phyloP scores from a whole-genome alignment of 108 stramenopile species.

The Cyclostephanos tholiformis region DNA sequence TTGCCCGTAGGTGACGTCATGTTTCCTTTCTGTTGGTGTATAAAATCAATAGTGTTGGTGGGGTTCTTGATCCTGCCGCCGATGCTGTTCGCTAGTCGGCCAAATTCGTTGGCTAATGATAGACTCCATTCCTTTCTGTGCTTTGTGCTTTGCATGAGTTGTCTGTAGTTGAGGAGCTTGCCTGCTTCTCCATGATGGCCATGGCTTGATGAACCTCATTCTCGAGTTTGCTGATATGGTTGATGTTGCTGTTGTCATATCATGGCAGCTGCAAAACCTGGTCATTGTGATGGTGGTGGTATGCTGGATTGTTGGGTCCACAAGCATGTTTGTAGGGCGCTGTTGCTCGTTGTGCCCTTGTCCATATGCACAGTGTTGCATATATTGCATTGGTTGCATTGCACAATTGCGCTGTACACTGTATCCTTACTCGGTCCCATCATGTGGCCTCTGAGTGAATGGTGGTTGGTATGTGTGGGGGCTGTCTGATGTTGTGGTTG shows the following conservation, averaged over 20 bases:
- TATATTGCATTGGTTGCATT: too few species aligned
- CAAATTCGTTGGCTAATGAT: conserved; percentile 6
- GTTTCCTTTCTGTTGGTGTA: not conserved
- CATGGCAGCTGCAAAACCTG: not conserved
- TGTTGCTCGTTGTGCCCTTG: too few species aligned
- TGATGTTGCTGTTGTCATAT: too few species aligned
- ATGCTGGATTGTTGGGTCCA: not conserved
- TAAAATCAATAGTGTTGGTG: not conserved
- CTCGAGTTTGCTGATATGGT: not conserved
- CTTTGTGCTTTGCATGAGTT: not conserved
- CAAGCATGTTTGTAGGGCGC: too few species aligned
- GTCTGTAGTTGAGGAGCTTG: conserved; percentile 13
- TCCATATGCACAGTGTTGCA: too few species aligned
- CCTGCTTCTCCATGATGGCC: conserved; percentile 5
- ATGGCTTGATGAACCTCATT: conserved; percentile 11
- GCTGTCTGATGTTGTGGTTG: too few species aligned
- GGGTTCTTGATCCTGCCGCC: not conserved
- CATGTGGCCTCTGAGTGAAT: too few species aligned
- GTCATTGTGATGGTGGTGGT: not conserved
- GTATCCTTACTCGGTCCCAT: too few species aligned
- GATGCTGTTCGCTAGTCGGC: not conserved
- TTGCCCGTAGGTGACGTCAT: conserved; percentile 16
- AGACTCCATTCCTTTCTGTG: conserved; percentile 2
- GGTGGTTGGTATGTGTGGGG: too few species aligned
- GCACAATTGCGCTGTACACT: too few species aligned